Evolutionary conservation across 2,329 filamentous ascomycete genomes (phyloP), one percentile per base, ranked within the genome.

Genomic region (Plenodomus lindquistii): DNA sequence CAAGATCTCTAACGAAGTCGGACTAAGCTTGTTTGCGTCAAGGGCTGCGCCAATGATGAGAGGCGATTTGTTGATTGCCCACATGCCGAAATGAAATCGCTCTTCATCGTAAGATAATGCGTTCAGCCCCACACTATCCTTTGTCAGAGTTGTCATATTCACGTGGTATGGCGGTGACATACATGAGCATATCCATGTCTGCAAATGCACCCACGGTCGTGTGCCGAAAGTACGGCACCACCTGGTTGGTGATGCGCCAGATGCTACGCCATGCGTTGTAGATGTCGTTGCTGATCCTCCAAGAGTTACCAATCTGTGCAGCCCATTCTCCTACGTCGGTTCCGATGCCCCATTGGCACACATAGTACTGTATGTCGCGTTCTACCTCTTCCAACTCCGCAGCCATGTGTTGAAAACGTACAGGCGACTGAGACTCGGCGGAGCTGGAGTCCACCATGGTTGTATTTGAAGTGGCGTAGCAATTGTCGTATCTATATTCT

Each of bases 21-120:
- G 39, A 15, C 71, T 69, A 8, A 57, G 42, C 2, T 52, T 53
- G 13, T 45, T 43, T 9, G 50, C 38, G 40, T 70, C 70, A 65
- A 72, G 54, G 34, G 73, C 69, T 1, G 73, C 71, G 6, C 75
- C 73, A 40, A 77, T 73, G 22, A 77, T 73, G 3, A 78, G 62
- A 11, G 76, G 75, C 0, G 73, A 75, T 54, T 77, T 78, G 39
- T 77, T 70, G 40, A 76, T 74, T 0, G 75, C 73, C 75, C 75
- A 78, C 57, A 78, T 73, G 18, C 75, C 65, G 40, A 78, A 76
- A 52, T 78, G 76, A 18, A 74, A 73, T 43, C 71, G 69, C 57
- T 77, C 71, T 57, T 78, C 65, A 36, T 67, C 62, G 21, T 53
- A 50, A 0, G 62, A 66, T 3, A 76, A 71, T 7, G 59, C 65